Base-by-base conservation (phyloP, 1,284 basidiomycete species). In the Cutaneotrichosporon cavernicola region DNA sequence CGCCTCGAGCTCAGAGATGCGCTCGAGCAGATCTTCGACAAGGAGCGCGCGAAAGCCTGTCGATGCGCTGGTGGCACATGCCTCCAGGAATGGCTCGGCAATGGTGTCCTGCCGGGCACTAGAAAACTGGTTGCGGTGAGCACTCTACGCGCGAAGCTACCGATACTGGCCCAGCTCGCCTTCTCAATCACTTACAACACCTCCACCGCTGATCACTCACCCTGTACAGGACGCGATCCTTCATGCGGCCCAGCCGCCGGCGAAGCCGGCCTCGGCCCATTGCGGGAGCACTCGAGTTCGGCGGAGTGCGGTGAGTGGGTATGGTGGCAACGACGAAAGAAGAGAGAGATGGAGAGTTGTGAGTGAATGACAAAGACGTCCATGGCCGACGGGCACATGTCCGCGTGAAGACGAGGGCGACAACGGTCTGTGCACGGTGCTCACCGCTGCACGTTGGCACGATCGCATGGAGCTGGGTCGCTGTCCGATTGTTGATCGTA, bases 1-100 rank as follows among this genome's bases (percentile, higher is more conserved):
- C 26, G 34, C 49, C 34, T 64, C 63, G 47, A 47, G 47, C 38
- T 36, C 40, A 11, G 53, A 34, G 55, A 64, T 57, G n/a, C 49
- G 58, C 31, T 64, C 57, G 2, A 64, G 55, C 46, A 64, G 55
- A 10, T 52, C 38, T 14, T 57, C 22, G 34, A 38, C 51, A 31
- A 18, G 51, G 51, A 53, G 51, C 13, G 31, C 26, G 30, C 31
- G 6, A n/a, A 53, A 18, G 34, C 34, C 34, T 31, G 30, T 31
- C 26, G 51, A 31, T 21, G 51, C 51, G 7, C 31, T 31, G 22
- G 1, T 14, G 11, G 26, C 49, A 50, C 26, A 14, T 16, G 49
- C 22, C 49, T 30, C 49, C 49, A 50, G 8, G 22, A 30, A 16
- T 5, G 22, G 26, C 49, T 30, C 49, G 49, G 49, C 49, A 50